phyloP scores from a whole-genome alignment of 257 asterid species.

The Jaltomata sinuosa region DNA sequence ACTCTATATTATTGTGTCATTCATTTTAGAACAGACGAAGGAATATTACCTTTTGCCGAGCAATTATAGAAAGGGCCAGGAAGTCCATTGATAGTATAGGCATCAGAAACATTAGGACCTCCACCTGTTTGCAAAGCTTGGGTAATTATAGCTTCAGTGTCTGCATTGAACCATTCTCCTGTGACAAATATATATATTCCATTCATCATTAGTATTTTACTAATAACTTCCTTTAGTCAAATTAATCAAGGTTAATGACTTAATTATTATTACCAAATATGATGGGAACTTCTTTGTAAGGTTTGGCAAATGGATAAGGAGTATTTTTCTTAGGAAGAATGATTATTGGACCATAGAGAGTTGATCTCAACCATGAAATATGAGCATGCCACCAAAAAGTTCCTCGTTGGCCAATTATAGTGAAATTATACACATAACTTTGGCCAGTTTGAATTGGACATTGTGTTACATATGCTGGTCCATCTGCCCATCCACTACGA shows the following conservation, averaged over 20 bases:
- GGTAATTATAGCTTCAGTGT: slow-evolving; percentile 50
- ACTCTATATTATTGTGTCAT: too few species aligned
- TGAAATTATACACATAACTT: slow-evolving; percentile 52
- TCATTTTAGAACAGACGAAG: background rate
- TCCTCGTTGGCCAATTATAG: slow-evolving; percentile 49
- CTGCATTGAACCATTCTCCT: slow-evolving; percentile 66
- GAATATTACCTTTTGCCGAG: slow-evolving; percentile 37
- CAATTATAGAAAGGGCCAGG: slow-evolving; percentile 56
- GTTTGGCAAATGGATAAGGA: slow-evolving; percentile 47
- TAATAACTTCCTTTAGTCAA: background rate
- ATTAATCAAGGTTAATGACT: background rate
- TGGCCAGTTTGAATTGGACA: slow-evolving; percentile 55
- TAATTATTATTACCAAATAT: slow-evolving; percentile 28
- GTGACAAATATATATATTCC: background rate
- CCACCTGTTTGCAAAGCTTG: slow-evolving; percentile 56
- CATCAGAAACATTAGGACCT: slow-evolving; percentile 57
- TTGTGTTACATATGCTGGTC: slow-evolving; percentile 56
- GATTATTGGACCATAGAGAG: slow-evolving; percentile 48
- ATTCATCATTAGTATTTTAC: background rate
- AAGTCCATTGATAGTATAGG: slow-evolving; percentile 55
- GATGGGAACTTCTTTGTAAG: slow-evolving; percentile 49
- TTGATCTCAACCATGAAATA: slow-evolving; percentile 58
- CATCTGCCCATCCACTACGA: slow-evolving; percentile 65
- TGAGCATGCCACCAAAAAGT: slow-evolving; percentile 60
- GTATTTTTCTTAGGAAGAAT: slow-evolving; percentile 42